phyloP scores from a whole-genome alignment of 139 green algal genomes.

The Spirogloea muscicola region DNA sequence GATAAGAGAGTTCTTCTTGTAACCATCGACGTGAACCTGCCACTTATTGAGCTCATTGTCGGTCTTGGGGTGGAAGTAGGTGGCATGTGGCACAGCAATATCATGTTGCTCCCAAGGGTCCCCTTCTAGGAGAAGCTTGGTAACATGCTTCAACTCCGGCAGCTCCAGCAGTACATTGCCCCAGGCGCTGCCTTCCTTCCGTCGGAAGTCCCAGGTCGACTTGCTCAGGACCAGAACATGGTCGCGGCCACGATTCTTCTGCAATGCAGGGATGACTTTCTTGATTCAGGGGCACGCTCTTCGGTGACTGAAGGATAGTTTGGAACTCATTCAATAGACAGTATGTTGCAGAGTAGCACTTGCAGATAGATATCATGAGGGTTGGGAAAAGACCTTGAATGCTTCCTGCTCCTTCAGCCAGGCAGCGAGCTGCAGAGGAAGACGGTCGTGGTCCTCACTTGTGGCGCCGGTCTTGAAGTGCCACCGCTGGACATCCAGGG shows the following conservation, averaged over 20 bases:
- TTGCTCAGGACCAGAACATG: constrained; percentile 21
- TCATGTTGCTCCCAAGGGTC: constrained; percentile 18
- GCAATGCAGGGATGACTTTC: too few relatives aligned
- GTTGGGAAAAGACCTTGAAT: constrained; percentile 10
- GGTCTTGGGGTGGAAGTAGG: constrained; percentile 13
- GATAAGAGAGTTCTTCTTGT: neutral
- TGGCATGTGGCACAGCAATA: constrained; percentile 12
- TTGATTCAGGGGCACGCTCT: too few relatives aligned
- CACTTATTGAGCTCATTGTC: constrained; percentile 10
- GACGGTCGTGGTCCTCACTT: constrained; percentile 2
- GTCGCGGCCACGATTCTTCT: constrained; percentile 13
- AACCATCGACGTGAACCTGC: neutral
- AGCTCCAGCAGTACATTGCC: constrained; percentile 19
- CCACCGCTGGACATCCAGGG: constrained; percentile 20
- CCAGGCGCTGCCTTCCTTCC: constrained; percentile 4
- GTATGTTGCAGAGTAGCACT: too few relatives aligned
- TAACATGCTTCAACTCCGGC: constrained; percentile 12
- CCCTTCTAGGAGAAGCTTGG: constrained; percentile 20
- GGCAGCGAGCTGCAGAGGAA: neutral
- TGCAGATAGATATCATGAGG: too few relatives aligned
- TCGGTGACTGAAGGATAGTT: too few relatives aligned
- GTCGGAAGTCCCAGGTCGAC: constrained; percentile 26
- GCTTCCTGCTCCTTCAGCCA: constrained; percentile 6
- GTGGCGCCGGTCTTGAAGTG: constrained; percentile 18
- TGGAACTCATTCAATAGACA: too few relatives aligned